These are phyloP conservation scores for Agaricus sinodeliciosus DNA, from an alignment of 768 basidiomycete genomes.

Conservation along the genomic window DNA sequence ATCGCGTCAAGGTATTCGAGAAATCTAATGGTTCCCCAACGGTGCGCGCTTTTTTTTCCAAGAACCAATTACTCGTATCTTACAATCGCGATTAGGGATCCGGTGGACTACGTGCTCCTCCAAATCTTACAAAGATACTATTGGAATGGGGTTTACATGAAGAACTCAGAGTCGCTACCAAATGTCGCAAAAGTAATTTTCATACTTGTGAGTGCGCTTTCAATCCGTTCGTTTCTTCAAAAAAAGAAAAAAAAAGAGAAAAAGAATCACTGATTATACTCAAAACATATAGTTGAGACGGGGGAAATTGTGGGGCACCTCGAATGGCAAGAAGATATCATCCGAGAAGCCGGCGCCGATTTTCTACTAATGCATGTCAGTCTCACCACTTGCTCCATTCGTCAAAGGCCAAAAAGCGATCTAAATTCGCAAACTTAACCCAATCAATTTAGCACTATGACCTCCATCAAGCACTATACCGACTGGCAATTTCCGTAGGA, in stretches of 20 bases:
- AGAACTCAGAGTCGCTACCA: conserved; percentile 26
- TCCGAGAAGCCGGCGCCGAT: conserved; percentile 40
- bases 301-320: conserved; percentile 37
- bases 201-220: conserved; percentile 24
- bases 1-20: conserved; percentile 45
- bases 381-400: background rate
- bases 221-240: background rate
- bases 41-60: conserved; percentile 16
- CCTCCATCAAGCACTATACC: conserved; percentile 35
- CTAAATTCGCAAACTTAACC: background rate
- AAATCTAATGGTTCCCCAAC: conserved; percentile 23
- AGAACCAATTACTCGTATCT: background rate
- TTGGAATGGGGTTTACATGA: conserved; percentile 44
- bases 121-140: conserved; percentile 45
- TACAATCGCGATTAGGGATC: conserved; percentile 17
- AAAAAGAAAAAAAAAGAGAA: too few species aligned
- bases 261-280: too few species aligned
- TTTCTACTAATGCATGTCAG: conserved; percentile 45
- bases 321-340: conserved; percentile 42
- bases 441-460: conserved; percentile 33
- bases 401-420: background rate
- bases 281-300: conserved; percentile 30
- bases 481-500: conserved; percentile 34
- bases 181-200: conserved; percentile 27
- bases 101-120: conserved; percentile 43